Conservation (phyloP, 2,329 filamentous ascomycete genomes). For the Fusarium coffeatum region DNA sequence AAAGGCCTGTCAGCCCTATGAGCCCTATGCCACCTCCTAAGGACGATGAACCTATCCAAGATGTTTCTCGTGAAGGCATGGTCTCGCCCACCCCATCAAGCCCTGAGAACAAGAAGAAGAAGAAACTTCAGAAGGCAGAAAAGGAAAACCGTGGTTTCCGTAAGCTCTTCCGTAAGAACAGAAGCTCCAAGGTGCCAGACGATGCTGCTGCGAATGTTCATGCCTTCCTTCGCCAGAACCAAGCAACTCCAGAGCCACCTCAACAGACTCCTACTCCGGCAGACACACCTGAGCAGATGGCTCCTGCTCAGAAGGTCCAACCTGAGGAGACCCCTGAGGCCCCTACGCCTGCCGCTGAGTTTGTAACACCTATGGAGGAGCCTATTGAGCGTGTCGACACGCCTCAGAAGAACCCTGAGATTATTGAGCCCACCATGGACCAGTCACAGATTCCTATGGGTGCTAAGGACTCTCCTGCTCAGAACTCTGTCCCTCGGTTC, state of each 20-base stretch:
- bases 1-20: constrained; percentile 22
- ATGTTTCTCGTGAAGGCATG: constrained; percentile 37
- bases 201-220: constrained; percentile 64
- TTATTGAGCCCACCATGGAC: constrained; percentile 38
- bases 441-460: constrained; percentile 34
- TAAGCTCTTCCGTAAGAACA: constrained; percentile 75
- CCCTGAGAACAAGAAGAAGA: constrained; percentile 56
- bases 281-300: constrained; percentile 45
- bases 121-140: constrained; percentile 67
- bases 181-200: constrained; percentile 66
- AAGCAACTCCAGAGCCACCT: constrained; percentile 42
- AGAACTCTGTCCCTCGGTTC: constrained; percentile 68
- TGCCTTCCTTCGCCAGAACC: constrained; percentile 60
- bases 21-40: constrained; percentile 45
- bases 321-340: constrained; percentile 26
- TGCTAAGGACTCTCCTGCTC: constrained; percentile 25
- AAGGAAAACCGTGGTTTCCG: constrained; percentile 66
- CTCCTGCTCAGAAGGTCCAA: constrained; percentile 24
- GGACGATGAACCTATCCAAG: constrained; percentile 36
- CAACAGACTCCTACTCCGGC: constrained; percentile 34
- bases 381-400: constrained; percentile 32
- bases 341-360: constrained; percentile 38
- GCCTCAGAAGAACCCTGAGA: constrained; percentile 39
- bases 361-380: constrained; percentile 42
- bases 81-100: constrained; percentile 50